A percentile compares a stretch with the other conserved stretches of the same genome.
Evolutionary conservation across 805 yeast genomes (phyloP).

Genomic region (Metschnikowia santaceciliae): DNA sequence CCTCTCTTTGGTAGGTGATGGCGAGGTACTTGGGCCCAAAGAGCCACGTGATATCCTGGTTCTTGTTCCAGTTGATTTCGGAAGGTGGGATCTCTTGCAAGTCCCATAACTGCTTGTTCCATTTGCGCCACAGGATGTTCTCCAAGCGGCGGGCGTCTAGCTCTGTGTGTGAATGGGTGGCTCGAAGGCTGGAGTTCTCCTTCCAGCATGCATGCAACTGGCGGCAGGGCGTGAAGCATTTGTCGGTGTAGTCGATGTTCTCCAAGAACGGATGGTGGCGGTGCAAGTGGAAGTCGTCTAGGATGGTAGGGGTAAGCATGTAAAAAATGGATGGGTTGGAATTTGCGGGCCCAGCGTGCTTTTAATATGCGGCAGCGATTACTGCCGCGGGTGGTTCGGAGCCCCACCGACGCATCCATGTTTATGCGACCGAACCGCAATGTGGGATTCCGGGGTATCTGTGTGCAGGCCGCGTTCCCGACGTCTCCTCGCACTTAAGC

Average conservation of each 20-base stretch:
- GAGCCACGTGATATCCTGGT: constrained; percentile 51
- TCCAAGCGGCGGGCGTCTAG: constrained; percentile 26
- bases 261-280: constrained; percentile 12
- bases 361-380: not conserved
- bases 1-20: not conserved
- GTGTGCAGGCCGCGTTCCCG: not conserved
- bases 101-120: constrained; percentile 27
- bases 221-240: constrained; percentile 12
- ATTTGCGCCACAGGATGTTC: constrained; percentile 40
- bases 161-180: constrained; percentile 18
- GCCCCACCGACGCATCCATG: too few relatives aligned
- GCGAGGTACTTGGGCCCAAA: constrained; percentile 44
- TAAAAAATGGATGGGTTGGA: not conserved
- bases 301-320: constrained; percentile 6
- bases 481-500: not conserved
- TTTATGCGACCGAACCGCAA: not conserved
- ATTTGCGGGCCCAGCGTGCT: not conserved
- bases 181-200: constrained; percentile 18
- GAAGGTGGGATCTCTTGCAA: constrained; percentile 38
- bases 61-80: constrained; percentile 51
- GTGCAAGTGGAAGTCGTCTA: constrained; percentile 14
- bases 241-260: constrained; percentile 32
- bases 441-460: not conserved
- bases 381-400: not conserved
- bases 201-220: constrained; percentile 26